Base-by-base conservation (phyloP, 805 yeast species). In the Cyberlindnera subsufficiens region DNA sequence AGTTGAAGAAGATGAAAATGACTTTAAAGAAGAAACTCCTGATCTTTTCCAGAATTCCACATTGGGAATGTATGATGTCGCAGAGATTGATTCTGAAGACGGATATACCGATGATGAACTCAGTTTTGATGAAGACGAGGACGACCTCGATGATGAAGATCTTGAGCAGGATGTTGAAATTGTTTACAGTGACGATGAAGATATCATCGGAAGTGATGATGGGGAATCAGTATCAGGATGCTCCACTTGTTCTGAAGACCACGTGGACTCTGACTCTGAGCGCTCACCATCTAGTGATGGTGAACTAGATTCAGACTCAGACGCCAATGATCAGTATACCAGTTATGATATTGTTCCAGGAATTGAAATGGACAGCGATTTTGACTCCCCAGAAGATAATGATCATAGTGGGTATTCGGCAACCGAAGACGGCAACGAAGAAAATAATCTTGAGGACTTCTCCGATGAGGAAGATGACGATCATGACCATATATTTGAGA, bases 1-100 rank as follows among this genome's bases (percentile, higher is more conserved):
- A 22, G 75, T 69, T 14, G 76, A 67, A 15, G 75, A 64, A 17
- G 72, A 65, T 17, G 86, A 78, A n/a, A 78, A 74, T 22, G 87
- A 82, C 31, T 69, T 67, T 34, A 66, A 67, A 17, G 79, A 75
- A 31, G 95, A 87, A 41, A 77, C 89, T 0, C 89, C 95, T 0
- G 90, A 90, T 59, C 68, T 90, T 55, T 80, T 91, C 62, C 70
- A 83, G 32, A 90, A 93, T 58, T 90, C 97, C 0, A 86, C 97
- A 0, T 69, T 91, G 33, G 97, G 96, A 2, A 90, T 91, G 95
- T 91, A 84, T 59, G 97, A 91, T 53, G 81, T 86, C 32, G 86
- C 74, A 30, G 93, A 82, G 40, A 73, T 76, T 30, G 83, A 78
- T 49, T 76, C 77, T 35, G 84, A 80, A 30, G 83, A 77, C 11